phyloP scores from a whole-genome alignment of 2,329 filamentous ascomycete species.

The Gnomoniopsis smithogilvyi region DNA sequence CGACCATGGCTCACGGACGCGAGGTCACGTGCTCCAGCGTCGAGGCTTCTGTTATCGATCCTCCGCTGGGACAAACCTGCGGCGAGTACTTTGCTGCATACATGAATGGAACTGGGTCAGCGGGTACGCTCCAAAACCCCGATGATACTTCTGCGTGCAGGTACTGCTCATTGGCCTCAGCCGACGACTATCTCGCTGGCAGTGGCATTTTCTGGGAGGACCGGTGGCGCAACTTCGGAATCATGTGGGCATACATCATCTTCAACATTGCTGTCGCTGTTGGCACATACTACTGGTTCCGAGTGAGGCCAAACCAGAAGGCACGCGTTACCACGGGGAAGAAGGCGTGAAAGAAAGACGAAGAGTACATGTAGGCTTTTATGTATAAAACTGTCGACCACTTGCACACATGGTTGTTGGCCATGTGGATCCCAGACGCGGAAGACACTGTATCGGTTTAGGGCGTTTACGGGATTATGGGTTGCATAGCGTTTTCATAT shows the following conservation, averaged over 20 bases:
- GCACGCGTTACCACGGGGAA: neutral
- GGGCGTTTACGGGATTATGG: no score
- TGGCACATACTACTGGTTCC: neutral
- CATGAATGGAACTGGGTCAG: slow-evolving; percentile 35
- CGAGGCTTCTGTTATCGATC: slow-evolving; percentile 64
- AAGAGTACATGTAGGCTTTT: no score
- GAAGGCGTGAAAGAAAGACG: neutral
- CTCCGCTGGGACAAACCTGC: slow-evolving; percentile 62
- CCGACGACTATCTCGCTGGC: slow-evolving; percentile 54
- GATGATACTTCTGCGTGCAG: slow-evolving; percentile 53
- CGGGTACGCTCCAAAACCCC: slow-evolving; percentile 62
- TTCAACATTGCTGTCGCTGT: slow-evolving; percentile 63
- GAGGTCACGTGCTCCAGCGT: slow-evolving; percentile 45
- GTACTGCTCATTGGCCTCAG: slow-evolving; percentile 64
- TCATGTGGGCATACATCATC: slow-evolving; percentile 63
- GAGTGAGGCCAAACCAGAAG: neutral
- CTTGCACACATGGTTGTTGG: no score
- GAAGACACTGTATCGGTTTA: no score
- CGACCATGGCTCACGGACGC: slow-evolving; percentile 59
- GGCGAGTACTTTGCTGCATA: slow-evolving; percentile 59
- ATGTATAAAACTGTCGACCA: no score
- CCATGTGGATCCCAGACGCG: no score
- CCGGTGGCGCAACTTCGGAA: slow-evolving; percentile 67
- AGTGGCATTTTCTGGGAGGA: slow-evolving; percentile 48
- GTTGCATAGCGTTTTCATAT: no score